phyloP scores from a whole-genome alignment of 805 yeast genomes.

The Ogataea degrootiae region DNA sequence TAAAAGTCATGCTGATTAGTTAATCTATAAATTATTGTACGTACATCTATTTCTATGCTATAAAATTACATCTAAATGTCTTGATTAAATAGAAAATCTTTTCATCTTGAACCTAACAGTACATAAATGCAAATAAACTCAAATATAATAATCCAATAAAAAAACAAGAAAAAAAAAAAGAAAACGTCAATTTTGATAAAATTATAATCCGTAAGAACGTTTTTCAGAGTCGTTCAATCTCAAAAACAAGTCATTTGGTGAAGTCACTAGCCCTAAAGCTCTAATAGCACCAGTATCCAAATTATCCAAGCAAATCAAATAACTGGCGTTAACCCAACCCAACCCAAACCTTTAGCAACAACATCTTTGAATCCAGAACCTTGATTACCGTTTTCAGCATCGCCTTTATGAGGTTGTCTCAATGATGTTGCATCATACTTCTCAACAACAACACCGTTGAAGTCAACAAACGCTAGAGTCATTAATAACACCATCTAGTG shows the following conservation, averaged over 20 bases:
- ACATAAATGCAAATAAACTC: too few relatives aligned
- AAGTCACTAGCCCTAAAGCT: conserved; percentile 74
- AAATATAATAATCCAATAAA: too few relatives aligned
- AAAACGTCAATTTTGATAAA: too few relatives aligned
- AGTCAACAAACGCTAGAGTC: conserved; percentile 33
- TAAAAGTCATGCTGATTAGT: too few relatives aligned
- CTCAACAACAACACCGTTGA: conserved; percentile 82
- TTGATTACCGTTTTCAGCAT: conserved; percentile 96
- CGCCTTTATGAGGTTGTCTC: conserved; percentile 83
- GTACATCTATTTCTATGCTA: too few relatives aligned
- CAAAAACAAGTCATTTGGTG: conserved; percentile 61
- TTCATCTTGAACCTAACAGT: too few relatives aligned
- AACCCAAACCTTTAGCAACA: conserved; percentile 94
- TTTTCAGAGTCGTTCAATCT: conserved; percentile 41
- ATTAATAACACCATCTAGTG: too few relatives aligned
- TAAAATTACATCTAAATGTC: too few relatives aligned
- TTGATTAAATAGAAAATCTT: too few relatives aligned
- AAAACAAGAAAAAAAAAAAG: too few relatives aligned
- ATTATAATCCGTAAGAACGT: too few relatives aligned
- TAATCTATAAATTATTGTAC: too few relatives aligned
- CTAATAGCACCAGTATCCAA: conserved; percentile 64
- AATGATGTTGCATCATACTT: conserved; percentile 86
- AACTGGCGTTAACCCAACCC: conserved; percentile 97
- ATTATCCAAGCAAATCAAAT: conserved; percentile 63
- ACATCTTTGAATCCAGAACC: conserved; percentile 91